Percentiles rank a stretch among this genome's conserved stretches.
Conservation (phyloP, 2,329 filamentous ascomycete species). For the Monosporascus sp. region DNA sequence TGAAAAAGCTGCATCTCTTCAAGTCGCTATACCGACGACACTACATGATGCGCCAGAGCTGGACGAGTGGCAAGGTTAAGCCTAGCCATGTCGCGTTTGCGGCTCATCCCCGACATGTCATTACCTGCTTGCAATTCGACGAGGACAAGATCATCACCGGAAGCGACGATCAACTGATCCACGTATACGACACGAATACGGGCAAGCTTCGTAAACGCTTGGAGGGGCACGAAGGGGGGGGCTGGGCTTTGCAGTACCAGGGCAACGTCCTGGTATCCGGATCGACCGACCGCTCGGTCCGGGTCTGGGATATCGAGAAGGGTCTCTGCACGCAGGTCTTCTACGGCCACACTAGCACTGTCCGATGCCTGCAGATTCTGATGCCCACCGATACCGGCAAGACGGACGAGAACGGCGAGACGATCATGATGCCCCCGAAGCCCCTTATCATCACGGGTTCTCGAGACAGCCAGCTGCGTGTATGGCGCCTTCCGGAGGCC, state of each 20-base stretch:
- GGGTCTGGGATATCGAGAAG: conserved; percentile 97
- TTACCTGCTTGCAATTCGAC: conserved; percentile 96
- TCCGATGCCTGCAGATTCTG: conserved; percentile 90
- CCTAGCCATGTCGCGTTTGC: conserved; percentile 91
- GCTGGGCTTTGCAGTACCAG: conserved; percentile 96
- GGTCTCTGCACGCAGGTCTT: conserved; percentile 93
- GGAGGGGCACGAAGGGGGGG: conserved; percentile 90
- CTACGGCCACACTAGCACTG: conserved; percentile 95
- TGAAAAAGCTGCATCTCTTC: conserved; percentile 84
- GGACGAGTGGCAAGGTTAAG: conserved; percentile 81
- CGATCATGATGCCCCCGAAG: conserved; percentile 87
- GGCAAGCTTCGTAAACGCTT: conserved; percentile 78
- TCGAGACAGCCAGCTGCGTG: conserved; percentile 84
- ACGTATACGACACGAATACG: conserved; percentile 96
- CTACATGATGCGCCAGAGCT: conserved; percentile 82
- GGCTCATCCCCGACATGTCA: conserved; percentile 93
- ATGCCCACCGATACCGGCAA: conserved; percentile 76
- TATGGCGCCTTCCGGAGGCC: conserved; percentile 86
- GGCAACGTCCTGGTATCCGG: conserved; percentile 93
- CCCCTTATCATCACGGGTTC: conserved; percentile 97
- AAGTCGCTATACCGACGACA: conserved; percentile 95
- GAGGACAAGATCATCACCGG: conserved; percentile 97
- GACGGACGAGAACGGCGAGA: conserved; percentile 60
- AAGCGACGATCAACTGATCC: conserved; percentile 95
- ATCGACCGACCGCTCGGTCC: conserved; percentile 92